Evolutionary conservation across 495 filamentous ascomycete species (phyloP), one percentile per base, ranked within the genome.

Genomic region (Cercophora sp.): DNA sequence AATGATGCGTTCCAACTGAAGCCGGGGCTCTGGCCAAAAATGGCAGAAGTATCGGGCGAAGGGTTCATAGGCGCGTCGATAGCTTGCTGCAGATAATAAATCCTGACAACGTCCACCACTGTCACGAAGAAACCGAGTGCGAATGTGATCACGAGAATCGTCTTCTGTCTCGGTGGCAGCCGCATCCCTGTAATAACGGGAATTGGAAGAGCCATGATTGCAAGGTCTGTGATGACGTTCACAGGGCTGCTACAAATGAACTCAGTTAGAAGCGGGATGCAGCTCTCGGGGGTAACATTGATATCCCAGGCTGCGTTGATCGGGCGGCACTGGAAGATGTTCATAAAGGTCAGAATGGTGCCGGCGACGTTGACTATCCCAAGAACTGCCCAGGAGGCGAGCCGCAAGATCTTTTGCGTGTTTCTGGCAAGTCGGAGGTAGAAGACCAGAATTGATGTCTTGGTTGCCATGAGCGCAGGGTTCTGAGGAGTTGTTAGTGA

Each of bases 381-480:
- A 5, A 94, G 68, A 2, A 87, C 87, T 15, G 73, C 75, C 71
- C 87, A 86, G 19, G 85, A 88, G 2, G 81, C 77, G 69, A 82
- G 80, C 56, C 82, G 79, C 60, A 91, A 83, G 25, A 88, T 70
- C 55, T 64, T 67, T 57, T 84, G 84, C 35, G 90, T 84, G 26
- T 84, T 84, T 58, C 82, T 84, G 5, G 88, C 85, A 44, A 96
- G 70, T 26, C 85, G 83, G 24, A 95, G 77, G 71, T 89, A 96
- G 65, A 94, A 96, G 52, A 91, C 70, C 43, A 96, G 79, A 56
- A 97, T 89, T n/a, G 88, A 92, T 4, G 89, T 89, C 70, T 96
- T 97, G 42, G 89, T 84, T 1, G 82, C 80, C 85, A 89, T 89
- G 48, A 96, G 78, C 4, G 89, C 86, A 10, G 92, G 91, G 63